Percentiles rank a stretch among this genome's conserved stretches.
Evolutionary conservation across 306 rosid genomes (phyloP).

Genomic region (Glycine latifolia): DNA sequence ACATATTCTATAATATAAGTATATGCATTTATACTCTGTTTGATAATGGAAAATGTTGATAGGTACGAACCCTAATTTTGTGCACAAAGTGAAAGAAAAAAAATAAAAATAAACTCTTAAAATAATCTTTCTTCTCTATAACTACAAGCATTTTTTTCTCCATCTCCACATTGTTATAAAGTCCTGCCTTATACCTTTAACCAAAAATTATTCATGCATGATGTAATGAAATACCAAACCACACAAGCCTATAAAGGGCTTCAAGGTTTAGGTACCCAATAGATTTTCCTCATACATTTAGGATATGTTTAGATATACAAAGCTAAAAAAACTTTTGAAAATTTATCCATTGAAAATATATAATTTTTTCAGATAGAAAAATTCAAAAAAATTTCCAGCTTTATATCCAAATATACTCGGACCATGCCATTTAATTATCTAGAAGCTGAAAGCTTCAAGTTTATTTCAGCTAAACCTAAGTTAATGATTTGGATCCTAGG

Average conservation of each 20-base stretch:
- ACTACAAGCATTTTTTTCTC: not conserved
- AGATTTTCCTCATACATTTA: not conserved
- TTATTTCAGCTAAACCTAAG: slow-evolving; percentile 35
- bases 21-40: not conserved
- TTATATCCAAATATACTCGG: too few species aligned
- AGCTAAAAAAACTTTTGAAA: too few species aligned
- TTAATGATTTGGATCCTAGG: slow-evolving; percentile 52
- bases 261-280: not conserved
- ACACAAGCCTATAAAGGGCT: not conserved
- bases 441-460: slow-evolving; percentile 6
- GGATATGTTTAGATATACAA: too few species aligned
- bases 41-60: not conserved
- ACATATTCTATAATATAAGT: not conserved
- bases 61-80: not conserved
- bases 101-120: too few species aligned
- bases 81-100: too few species aligned
- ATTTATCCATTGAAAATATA: too few species aligned
- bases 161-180: not conserved
- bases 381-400: too few species aligned
- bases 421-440: slow-evolving; percentile 12
- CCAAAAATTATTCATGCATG: not conserved
- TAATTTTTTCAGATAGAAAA: too few species aligned
- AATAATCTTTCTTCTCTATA: not conserved
- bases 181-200: not conserved
- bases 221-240: not conserved